These are phyloP conservation scores for Crithidia mellificae DNA, from an alignment of 208 protist species.

Conservation along the genomic window DNA sequence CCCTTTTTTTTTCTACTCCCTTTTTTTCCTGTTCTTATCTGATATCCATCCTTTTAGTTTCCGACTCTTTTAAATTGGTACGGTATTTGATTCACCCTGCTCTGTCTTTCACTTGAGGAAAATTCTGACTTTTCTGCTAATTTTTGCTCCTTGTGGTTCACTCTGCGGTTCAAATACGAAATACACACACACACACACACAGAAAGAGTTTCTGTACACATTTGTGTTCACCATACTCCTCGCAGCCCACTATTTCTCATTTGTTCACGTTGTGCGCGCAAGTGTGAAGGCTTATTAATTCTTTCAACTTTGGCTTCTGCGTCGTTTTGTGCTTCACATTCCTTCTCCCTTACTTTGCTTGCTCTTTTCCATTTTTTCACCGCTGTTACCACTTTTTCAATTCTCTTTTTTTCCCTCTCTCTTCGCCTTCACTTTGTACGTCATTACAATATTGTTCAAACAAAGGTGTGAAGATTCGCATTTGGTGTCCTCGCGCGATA, in stretches of 20 bases:
- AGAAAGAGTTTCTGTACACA: neutral
- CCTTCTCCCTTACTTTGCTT: neutral
- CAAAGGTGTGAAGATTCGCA: conserved; percentile 2
- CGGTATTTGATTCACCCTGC: too few relatives aligned
- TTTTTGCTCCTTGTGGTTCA: neutral
- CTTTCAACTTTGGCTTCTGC: neutral
- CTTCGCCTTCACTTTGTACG: neutral
- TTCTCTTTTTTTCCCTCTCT: neutral
- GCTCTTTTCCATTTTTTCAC: neutral
- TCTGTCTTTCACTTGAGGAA: neutral
- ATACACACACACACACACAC: too few relatives aligned
- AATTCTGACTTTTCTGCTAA: neutral
- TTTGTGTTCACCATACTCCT: neutral
- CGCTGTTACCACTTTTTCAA: neutral
- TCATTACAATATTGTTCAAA: neutral
- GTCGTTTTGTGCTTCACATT: neutral
- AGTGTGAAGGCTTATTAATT: neutral
- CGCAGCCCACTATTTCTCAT: neutral
- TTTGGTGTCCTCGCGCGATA: neutral
- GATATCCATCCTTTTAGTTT: too few relatives aligned
- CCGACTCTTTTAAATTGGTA: too few relatives aligned
- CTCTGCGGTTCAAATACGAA: neutral
- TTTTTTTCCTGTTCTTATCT: neutral
- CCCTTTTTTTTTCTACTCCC: neutral
- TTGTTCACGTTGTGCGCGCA: neutral